These are phyloP conservation scores for Petunia hybrid DNA, from an alignment of 305 asterid species.

Conservation along the genomic window DNA sequence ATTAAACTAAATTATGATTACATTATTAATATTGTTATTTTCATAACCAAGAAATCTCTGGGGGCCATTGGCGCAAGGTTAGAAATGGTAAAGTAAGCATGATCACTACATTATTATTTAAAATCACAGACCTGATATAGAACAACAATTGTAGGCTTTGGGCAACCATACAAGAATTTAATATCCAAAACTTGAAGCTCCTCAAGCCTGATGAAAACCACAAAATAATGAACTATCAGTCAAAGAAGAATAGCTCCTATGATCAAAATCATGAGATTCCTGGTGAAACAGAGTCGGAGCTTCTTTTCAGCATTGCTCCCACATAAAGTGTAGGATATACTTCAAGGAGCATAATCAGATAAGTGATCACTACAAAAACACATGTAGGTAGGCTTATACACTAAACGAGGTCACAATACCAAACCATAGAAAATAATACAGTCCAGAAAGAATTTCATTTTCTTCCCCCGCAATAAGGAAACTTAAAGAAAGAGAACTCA, in stretches of 20 bases:
- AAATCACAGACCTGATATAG: slow-evolving; percentile 78
- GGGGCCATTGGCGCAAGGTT: too few relatives aligned
- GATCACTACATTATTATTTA: slow-evolving; percentile 4
- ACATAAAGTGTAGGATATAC: slow-evolving; percentile 18
- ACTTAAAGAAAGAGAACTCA: not conserved
- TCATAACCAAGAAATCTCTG: too few relatives aligned
- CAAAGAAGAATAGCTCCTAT: slow-evolving; percentile 25
- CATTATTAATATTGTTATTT: too few relatives aligned
- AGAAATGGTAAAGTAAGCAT: not conserved
- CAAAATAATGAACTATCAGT: slow-evolving; percentile 21
- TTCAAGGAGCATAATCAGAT: slow-evolving; percentile 24
- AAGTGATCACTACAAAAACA: slow-evolving; percentile 5
- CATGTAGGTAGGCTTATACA: slow-evolving; percentile 1
- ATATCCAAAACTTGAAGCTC: slow-evolving; percentile 97
- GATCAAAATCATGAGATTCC: slow-evolving; percentile 21
- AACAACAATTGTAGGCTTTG: slow-evolving; percentile 89
- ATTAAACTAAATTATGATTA: not conserved
- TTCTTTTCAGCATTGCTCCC: not conserved
- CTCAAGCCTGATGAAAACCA: slow-evolving; percentile 70
- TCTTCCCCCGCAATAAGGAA: not conserved
- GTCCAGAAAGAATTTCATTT: not conserved
- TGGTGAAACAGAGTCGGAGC: slow-evolving; percentile 21
- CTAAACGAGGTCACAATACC: not conserved
- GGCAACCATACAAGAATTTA: slow-evolving; percentile 88
- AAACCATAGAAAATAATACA: slow-evolving; percentile 1